Evolutionary conservation across 257 asterid genomes (phyloP).

Genomic region (Solanum tarapatanum): DNA sequence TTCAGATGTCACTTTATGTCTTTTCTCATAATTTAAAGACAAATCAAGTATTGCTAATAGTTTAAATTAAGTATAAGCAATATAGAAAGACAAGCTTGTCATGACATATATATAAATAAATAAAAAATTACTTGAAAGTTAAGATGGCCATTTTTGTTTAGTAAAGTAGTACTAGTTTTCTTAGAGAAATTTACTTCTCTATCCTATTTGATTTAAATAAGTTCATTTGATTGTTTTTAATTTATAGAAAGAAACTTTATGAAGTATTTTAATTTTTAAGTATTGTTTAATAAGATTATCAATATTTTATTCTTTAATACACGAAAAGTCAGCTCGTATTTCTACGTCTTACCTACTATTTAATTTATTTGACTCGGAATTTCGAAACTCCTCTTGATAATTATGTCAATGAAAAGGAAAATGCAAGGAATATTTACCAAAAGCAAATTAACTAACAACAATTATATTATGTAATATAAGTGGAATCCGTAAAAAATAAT

Average conservation of each 20-base stretch:
- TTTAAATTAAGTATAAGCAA: not conserved
- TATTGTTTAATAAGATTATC: not conserved
- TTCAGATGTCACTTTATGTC: too few relatives aligned
- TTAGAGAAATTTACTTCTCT: not conserved
- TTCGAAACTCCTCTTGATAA: not conserved
- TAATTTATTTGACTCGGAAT: not conserved
- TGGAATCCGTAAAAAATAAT: not conserved
- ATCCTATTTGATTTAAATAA: not conserved
- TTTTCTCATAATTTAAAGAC: too few relatives aligned
- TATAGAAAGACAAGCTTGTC: not conserved
- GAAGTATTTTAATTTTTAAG: not conserved
- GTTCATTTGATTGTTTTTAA: not conserved
- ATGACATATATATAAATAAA: not conserved
- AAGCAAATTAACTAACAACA: not conserved
- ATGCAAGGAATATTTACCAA: not conserved
- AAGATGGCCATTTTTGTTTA: not conserved
- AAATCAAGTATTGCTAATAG: not conserved
- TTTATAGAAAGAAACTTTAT: not conserved
- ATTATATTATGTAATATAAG: too few relatives aligned
- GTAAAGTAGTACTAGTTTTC: not conserved
- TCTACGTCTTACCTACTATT: not conserved
- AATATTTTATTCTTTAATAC: not conserved
- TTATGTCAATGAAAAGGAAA: not conserved
- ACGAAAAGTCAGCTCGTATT: not conserved
- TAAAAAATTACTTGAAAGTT: not conserved